Conservation (phyloP, 805 yeast genomes). For the Candida krabiensis region DNA sequence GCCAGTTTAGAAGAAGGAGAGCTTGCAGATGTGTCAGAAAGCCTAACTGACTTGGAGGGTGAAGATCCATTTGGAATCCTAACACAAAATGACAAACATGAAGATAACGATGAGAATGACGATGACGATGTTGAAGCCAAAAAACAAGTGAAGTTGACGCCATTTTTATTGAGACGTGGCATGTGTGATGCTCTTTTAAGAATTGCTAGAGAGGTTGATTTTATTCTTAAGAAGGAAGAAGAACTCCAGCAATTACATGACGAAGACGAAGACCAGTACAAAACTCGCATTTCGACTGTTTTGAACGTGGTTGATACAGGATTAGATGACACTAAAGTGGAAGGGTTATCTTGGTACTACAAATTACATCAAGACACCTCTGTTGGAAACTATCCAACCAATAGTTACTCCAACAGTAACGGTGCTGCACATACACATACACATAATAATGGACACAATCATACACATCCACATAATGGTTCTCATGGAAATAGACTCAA, state of each 20-base stretch:
- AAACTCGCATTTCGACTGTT: constrained; percentile 6
- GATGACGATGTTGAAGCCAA: constrained; percentile 10
- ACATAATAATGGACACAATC: constrained; percentile 5
- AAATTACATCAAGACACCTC: constrained; percentile 42
- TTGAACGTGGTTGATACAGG: constrained; percentile 35
- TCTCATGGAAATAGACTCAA: constrained; percentile 4
- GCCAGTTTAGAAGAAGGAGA: constrained; percentile 7
- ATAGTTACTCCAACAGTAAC: constrained; percentile 1
- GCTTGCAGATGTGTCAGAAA: constrained; percentile 3
- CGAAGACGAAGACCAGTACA: background rate
- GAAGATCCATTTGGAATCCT: constrained; percentile 11
- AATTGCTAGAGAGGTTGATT: constrained; percentile 48
- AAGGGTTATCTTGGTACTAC: constrained; percentile 47
- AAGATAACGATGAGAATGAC: constrained; percentile 20
- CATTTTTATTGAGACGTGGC: constrained; percentile 43
- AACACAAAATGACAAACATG: constrained; percentile 24
- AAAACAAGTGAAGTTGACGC: constrained; percentile 33
- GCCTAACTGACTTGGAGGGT: constrained; percentile 7
- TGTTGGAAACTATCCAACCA: background rate
- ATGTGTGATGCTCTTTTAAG: constrained; percentile 47
- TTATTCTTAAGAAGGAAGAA: constrained; percentile 32
- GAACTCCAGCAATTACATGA: constrained; percentile 23
- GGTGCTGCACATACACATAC: constrained; percentile 1
- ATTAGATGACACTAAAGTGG: constrained; percentile 38
- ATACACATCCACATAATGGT: constrained; percentile 3